These are phyloP conservation scores for Lippia alba DNA, from an alignment of 305 asterid species.

Conservation along the genomic window DNA sequence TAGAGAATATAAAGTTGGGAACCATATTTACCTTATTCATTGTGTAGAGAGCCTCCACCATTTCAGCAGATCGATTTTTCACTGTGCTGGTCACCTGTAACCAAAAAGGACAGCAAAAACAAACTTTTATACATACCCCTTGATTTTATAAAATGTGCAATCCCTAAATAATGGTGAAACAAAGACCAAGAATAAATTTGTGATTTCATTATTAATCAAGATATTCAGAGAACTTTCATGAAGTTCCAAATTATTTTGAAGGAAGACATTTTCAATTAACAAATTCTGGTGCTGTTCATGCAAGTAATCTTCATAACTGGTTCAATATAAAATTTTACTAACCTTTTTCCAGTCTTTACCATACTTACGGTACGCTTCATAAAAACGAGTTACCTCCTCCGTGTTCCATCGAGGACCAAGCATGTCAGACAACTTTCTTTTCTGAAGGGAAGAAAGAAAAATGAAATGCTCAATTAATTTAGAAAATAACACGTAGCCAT, in stretches of 20 bases:
- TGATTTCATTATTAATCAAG: constrained; percentile 15
- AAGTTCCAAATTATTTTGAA: neutral
- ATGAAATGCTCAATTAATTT: constrained; percentile 20
- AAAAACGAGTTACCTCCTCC: constrained; percentile 78
- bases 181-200: constrained; percentile 14
- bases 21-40: constrained; percentile 73
- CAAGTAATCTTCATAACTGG: constrained; percentile 22
- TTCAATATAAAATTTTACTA: constrained; percentile 33
- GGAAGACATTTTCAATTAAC: constrained; percentile 16
- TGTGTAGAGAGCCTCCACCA: constrained; percentile 87
- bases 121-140: constrained; percentile 29
- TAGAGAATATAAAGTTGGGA: constrained; percentile 17
- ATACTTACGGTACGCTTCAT: constrained; percentile 79
- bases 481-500: constrained; percentile 15
- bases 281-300: constrained; percentile 12
- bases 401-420: constrained; percentile 89
- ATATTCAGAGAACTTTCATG: constrained; percentile 3
- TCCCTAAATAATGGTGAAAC: constrained; percentile 11
- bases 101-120: constrained; percentile 30
- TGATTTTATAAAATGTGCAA: constrained; percentile 11
- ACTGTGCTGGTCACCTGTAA: constrained; percentile 79
- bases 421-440: constrained; percentile 80
- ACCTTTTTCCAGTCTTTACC: constrained; percentile 96
- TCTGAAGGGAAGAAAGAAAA: constrained; percentile 47
- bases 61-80: constrained; percentile 71